phyloP scores from a whole-genome alignment of 495 filamentous ascomycete species.

The Pseudevernia furfuracea region DNA sequence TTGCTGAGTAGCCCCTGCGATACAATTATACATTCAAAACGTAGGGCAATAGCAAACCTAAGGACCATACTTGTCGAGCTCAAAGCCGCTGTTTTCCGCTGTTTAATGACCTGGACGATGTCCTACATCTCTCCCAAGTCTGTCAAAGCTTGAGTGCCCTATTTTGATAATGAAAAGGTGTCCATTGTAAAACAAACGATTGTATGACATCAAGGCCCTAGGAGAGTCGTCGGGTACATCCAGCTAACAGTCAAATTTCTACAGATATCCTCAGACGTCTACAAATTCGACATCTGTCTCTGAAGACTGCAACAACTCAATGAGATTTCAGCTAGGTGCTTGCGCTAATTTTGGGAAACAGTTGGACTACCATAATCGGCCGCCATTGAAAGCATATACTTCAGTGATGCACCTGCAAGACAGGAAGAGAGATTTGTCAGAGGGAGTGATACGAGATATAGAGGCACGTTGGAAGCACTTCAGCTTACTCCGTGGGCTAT shows the following conservation, averaged over 20 bases:
- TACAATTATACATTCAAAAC: too few species aligned
- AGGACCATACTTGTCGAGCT: too few species aligned
- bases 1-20: not conserved
- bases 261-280: not conserved
- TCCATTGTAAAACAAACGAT: not conserved
- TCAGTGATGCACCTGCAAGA: too few species aligned
- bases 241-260: too few species aligned
- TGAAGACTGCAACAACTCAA: too few species aligned
- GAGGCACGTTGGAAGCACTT: not conserved
- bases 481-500: not conserved
- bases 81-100: not conserved
- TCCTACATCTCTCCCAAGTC: not conserved
- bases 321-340: too few species aligned
- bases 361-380: too few species aligned
- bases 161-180: too few species aligned
- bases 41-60: too few species aligned
- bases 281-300: not conserved
- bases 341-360: too few species aligned
- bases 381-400: too few species aligned
- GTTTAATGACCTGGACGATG: constrained; percentile 2
- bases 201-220: not conserved
- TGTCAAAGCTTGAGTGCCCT: not conserved
- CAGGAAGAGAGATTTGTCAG: not conserved
- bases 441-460: not conserved
- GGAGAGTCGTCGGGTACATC: too few species aligned